phyloP scores from a whole-genome alignment of 228 moss, liverwort and hornwort species.

The Sphagnum fallax region DNA sequence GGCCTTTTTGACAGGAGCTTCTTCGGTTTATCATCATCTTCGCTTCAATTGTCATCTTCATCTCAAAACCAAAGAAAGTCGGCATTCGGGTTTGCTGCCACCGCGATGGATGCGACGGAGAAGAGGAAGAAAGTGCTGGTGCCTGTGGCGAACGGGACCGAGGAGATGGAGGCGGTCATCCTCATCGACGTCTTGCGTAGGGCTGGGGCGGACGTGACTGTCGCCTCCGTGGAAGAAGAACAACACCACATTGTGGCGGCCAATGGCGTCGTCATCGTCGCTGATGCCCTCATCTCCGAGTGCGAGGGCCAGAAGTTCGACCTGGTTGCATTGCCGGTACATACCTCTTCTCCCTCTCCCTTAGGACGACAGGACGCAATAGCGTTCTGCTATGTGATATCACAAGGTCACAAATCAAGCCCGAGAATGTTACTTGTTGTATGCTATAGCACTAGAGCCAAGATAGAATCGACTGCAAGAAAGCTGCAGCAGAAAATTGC shows the following conservation, averaged over 20 bases:
- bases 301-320: slow-evolving; percentile 63
- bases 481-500: too few species aligned
- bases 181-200: slow-evolving; percentile 78
- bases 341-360: not conserved
- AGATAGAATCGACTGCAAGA: too few species aligned
- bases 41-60: too few species aligned
- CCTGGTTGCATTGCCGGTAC: slow-evolving; percentile 66
- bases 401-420: too few species aligned
- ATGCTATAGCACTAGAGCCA: too few species aligned
- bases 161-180: slow-evolving; percentile 97
- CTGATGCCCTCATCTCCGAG: slow-evolving; percentile 58
- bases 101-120: slow-evolving; percentile 1
- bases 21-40: too few species aligned
- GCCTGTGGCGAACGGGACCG: slow-evolving; percentile 77
- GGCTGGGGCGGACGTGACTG: slow-evolving; percentile 72
- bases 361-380: not conserved
- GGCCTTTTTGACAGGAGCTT: too few species aligned
- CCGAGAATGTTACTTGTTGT: too few species aligned
- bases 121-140: slow-evolving; percentile 54
- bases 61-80: too few species aligned
- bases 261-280: slow-evolving; percentile 64
- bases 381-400: not conserved
- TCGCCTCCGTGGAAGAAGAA: slow-evolving; percentile 75
- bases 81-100: too few species aligned
- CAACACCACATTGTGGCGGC: slow-evolving; percentile 57